A percentile compares a stretch with the other conserved stretches of the same genome.
phyloP scores from a whole-genome alignment of 1,284 basidiomycete species.

The Ganoderma sinense region DNA sequence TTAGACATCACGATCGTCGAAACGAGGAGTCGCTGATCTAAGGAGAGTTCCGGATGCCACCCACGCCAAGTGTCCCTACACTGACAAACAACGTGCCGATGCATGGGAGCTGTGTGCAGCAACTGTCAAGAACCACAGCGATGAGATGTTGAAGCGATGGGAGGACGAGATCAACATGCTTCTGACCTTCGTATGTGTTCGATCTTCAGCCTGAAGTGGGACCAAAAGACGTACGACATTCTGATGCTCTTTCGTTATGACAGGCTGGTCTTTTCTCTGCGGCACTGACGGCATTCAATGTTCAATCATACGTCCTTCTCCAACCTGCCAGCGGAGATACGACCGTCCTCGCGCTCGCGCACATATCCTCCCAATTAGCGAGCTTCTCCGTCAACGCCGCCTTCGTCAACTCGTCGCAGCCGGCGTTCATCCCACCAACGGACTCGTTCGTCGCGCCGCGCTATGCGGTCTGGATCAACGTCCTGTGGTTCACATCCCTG shows the following conservation, averaged over 20 bases:
- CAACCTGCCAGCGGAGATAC: slow-evolving; percentile 19
- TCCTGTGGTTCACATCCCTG: slow-evolving; percentile 16
- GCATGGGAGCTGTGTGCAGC: slow-evolving; percentile 11
- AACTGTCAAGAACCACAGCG: slow-evolving; percentile 18
- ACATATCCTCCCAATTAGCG: slow-evolving; percentile 20
- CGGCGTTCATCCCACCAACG: slow-evolving; percentile 6
- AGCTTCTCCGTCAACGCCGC: neutral
- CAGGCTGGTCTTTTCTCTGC: slow-evolving; percentile 29
- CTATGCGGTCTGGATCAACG: slow-evolving; percentile 28
- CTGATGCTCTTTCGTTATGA: neutral
- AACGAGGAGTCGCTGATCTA: neutral
- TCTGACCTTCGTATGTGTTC: slow-evolving; percentile 22
- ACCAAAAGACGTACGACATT: neutral
- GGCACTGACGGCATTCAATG: slow-evolving; percentile 26
- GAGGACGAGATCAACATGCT: slow-evolving; percentile 25
- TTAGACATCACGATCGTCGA: neutral
- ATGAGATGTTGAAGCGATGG: slow-evolving; percentile 20
- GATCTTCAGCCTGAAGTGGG: neutral
- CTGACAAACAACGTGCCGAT: slow-evolving; percentile 9
- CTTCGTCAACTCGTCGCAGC: slow-evolving; percentile 5
- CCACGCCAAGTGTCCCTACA: slow-evolving; percentile 9
- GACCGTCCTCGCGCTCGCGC: slow-evolving; percentile 10
- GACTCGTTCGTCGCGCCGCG: slow-evolving; percentile 1
- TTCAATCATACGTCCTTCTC: slow-evolving; percentile 23
- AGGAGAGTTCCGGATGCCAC: neutral